A percentile compares a stretch with the other conserved stretches of the same genome.
Evolutionary conservation across 495 filamentous ascomycete species (phyloP).

Genomic region (Hypoxylon crocopeplum): DNA sequence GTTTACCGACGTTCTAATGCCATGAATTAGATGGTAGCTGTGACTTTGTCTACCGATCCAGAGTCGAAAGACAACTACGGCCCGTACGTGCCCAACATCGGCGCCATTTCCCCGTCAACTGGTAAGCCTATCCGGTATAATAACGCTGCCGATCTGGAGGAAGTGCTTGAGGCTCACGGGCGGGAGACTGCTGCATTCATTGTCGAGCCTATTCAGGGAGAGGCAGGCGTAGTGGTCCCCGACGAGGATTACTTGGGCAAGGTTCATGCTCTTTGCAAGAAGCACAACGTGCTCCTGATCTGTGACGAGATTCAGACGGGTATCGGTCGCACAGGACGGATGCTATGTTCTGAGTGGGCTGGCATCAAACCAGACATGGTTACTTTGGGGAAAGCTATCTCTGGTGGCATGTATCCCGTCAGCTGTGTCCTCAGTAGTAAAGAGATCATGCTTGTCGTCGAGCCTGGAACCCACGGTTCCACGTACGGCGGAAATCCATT

Average conservation of each 20-base stretch:
- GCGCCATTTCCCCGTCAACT: conserved; percentile 78
- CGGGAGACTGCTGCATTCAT: conserved; percentile 90
- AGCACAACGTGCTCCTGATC: conserved; percentile 93
- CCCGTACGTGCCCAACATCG: conserved; percentile 89
- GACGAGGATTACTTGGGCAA: conserved; percentile 85
- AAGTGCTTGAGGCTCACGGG: conserved; percentile 80
- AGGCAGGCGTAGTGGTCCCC: conserved; percentile 96
- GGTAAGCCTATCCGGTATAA: conserved; percentile 83
- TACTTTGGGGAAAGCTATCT: conserved; percentile 95
- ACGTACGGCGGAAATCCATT: conserved; percentile 98
- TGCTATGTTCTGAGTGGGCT: conserved; percentile 94
- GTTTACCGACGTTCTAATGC: conserved; percentile 30
- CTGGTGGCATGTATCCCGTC: conserved; percentile 98
- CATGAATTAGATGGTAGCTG: conserved; percentile 80
- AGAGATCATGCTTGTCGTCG: conserved; percentile 96
- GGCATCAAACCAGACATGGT: conserved; percentile 95
- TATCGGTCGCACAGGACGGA: conserved; percentile 90
- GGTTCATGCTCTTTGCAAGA: conserved; percentile 85
- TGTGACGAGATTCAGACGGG: conserved; percentile 99
- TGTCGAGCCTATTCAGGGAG: conserved; percentile 97
- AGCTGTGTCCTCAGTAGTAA: conserved; percentile 88
- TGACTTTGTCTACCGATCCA: conserved; percentile 92
- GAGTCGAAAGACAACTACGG: conserved; percentile 98
- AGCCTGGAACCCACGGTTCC: conserved; percentile 94
- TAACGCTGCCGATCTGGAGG: conserved; percentile 79